Percentiles rank a stretch among this genome's conserved stretches.
Conservation (phyloP, 805 yeast species). For the Starmerella riodocensis region DNA sequence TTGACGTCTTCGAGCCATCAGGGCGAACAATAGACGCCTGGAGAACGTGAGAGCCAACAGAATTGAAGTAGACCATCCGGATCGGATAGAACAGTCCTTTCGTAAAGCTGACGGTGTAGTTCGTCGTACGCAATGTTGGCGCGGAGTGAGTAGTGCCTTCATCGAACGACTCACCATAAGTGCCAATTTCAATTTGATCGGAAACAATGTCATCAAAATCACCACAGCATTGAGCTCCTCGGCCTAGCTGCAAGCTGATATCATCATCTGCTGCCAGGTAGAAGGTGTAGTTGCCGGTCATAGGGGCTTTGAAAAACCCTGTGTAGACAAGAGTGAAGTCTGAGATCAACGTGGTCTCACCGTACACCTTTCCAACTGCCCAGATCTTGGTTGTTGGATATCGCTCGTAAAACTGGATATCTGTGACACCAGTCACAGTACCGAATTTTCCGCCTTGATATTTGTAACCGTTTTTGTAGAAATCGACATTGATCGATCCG, state of each 20-base stretch:
- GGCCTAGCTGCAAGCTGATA: slow-evolving; percentile 5
- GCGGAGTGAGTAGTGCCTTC: neutral
- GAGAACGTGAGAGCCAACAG: neutral
- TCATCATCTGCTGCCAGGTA: slow-evolving; percentile 1
- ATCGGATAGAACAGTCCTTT: slow-evolving; percentile 6
- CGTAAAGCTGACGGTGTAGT: neutral
- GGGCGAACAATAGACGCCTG: neutral
- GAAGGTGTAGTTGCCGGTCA: slow-evolving; percentile 2
- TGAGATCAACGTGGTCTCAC: neutral
- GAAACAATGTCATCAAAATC: slow-evolving; percentile 2
- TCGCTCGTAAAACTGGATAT: neutral
- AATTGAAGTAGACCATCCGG: slow-evolving; percentile 6
- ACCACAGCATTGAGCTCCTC: slow-evolving; percentile 7
- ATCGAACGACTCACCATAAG: neutral
- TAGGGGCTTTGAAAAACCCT: slow-evolving; percentile 1
- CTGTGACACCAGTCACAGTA: slow-evolving; percentile 1
- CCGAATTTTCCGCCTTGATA: neutral
- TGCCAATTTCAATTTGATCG: neutral
- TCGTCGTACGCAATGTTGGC: neutral
- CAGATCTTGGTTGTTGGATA: neutral
- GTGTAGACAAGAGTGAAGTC: slow-evolving; percentile 2
- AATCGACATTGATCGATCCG: neutral
- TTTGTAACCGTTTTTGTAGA: neutral
- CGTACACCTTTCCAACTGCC: neutral
- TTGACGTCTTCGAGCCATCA: neutral